Conservation (phyloP, 1,139 yeast genomes). For the Blastobotrys petasosporus region DNA sequence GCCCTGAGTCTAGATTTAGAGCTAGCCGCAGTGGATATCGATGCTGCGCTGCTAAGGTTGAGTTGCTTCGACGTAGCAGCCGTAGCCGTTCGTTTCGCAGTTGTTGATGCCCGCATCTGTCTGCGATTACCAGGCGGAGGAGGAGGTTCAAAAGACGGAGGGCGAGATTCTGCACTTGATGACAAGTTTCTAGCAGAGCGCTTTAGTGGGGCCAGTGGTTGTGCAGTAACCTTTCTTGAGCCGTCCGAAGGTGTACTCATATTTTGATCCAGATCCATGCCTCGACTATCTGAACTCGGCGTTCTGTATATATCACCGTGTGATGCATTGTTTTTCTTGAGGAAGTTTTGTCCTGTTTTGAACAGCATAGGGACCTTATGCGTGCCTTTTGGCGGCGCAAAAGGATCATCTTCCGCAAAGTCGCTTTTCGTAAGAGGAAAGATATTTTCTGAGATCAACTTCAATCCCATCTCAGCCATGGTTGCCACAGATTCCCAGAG, state of each 20-base stretch:
- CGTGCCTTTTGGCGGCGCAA: slow-evolving; percentile 1
- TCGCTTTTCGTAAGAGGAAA: slow-evolving; percentile 29
- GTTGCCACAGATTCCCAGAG: slow-evolving; percentile 84
- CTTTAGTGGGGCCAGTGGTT: slow-evolving; percentile 26
- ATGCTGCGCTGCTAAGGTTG: too few species aligned
- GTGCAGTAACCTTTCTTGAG: slow-evolving; percentile 10
- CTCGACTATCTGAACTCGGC: neutral
- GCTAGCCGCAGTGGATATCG: neutral
- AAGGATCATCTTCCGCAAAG: slow-evolving; percentile 10
- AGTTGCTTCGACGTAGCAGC: too few species aligned
- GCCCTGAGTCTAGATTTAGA: neutral
- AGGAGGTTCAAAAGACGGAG: slow-evolving; percentile 12
- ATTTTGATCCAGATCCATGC: slow-evolving; percentile 1
- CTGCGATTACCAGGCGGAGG: neutral
- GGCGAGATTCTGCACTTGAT: neutral
- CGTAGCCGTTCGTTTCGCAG: slow-evolving; percentile 7
- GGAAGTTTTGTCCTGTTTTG: slow-evolving; percentile 17
- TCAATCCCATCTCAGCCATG: slow-evolving; percentile 53
- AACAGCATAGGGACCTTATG: slow-evolving; percentile 9
- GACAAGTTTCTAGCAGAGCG: slow-evolving; percentile 20
- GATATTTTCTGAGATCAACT: slow-evolving; percentile 55
- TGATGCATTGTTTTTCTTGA: neutral
- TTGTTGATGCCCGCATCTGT: slow-evolving; percentile 11
- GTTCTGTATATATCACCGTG: slow-evolving; percentile 8
- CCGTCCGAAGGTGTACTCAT: slow-evolving; percentile 17